A percentile compares a stretch with the other conserved stretches of the same genome.
phyloP scores from a whole-genome alignment of 1,284 basidiomycete genomes.

The Pseudozyma sp. region DNA sequence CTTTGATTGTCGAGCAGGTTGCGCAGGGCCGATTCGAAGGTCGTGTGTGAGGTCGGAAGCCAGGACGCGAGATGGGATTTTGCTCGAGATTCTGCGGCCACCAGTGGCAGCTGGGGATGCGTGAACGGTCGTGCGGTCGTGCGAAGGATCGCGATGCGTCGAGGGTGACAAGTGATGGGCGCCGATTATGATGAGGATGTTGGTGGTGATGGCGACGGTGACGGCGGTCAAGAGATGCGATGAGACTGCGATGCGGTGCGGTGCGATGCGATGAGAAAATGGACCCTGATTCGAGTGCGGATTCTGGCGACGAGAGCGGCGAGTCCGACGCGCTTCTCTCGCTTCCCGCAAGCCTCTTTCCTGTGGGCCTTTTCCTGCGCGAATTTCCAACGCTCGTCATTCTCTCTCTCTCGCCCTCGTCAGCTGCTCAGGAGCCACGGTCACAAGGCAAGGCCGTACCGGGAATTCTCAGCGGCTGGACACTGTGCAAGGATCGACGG shows the following conservation, averaged over 20 bases:
- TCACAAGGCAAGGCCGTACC: not conserved
- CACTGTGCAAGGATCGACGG: no score
- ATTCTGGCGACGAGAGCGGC: constrained; percentile 32
- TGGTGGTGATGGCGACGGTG: not conserved
- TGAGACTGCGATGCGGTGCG: constrained; percentile 13
- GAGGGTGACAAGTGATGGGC: constrained; percentile 1
- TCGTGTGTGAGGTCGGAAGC: not conserved
- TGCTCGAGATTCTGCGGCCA: no score
- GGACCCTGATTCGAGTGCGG: constrained; percentile 28
- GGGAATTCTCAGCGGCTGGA: no score
- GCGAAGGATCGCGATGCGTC: not conserved
- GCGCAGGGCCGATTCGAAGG: not conserved
- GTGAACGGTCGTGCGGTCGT: not conserved
- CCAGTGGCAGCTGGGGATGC: no score
- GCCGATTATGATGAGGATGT: constrained; percentile 8
- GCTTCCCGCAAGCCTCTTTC: not conserved
- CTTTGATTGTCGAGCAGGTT: not conserved
- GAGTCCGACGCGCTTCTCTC: constrained; percentile 25
- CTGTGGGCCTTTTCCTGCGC: constrained; percentile 1
- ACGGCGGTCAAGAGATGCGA: not conserved
- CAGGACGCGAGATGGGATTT: no score
- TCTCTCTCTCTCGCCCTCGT: not conserved
- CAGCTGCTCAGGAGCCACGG: not conserved
- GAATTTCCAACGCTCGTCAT: not conserved
- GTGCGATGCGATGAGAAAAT: constrained; percentile 29